phyloP scores from a whole-genome alignment of 1,284 basidiomycete genomes.

The Sporisorium exsertum region DNA sequence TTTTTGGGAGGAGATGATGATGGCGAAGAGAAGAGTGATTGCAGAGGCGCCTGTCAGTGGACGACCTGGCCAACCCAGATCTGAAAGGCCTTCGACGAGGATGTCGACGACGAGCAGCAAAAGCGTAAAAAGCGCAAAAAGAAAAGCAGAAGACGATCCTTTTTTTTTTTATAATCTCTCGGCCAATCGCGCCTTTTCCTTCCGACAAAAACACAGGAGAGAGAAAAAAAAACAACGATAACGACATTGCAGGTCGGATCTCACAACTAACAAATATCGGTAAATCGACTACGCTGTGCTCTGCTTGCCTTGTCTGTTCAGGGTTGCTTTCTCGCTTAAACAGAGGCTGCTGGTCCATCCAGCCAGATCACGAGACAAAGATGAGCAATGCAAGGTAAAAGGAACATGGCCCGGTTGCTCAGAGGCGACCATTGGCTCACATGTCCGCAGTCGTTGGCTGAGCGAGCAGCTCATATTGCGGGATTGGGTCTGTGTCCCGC shows the following conservation, averaged over 20 bases:
- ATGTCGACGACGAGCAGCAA: slow-evolving; percentile 11
- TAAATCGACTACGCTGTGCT: too few relatives aligned
- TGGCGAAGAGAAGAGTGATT: neutral
- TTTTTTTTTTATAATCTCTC: neutral
- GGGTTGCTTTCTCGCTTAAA: too few relatives aligned
- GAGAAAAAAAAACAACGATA: slow-evolving; percentile 8
- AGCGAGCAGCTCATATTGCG: too few relatives aligned
- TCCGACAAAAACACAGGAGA: slow-evolving; percentile 9
- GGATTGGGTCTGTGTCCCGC: too few relatives aligned
- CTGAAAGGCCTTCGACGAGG: neutral
- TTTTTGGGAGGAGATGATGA: neutral
- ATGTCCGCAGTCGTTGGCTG: too few relatives aligned
- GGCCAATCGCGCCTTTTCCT: slow-evolving; percentile 6
- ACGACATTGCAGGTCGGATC: slow-evolving; percentile 12
- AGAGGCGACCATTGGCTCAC: too few relatives aligned
- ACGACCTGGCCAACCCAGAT: neutral
- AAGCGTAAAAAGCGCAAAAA: slow-evolving; percentile 1
- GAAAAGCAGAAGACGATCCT: slow-evolving; percentile 9
- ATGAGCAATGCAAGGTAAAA: too few relatives aligned
- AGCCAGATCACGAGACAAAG: too few relatives aligned
- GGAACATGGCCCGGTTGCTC: too few relatives aligned
- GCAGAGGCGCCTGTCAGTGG: neutral
- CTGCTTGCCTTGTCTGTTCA: too few relatives aligned
- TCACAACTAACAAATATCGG: slow-evolving; percentile 5
- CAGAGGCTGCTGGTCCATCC: too few relatives aligned